These are phyloP conservation scores for Phaffia rhodozyma DNA, from an alignment of 1,284 basidiomycete genomes.

Conservation along the genomic window DNA sequence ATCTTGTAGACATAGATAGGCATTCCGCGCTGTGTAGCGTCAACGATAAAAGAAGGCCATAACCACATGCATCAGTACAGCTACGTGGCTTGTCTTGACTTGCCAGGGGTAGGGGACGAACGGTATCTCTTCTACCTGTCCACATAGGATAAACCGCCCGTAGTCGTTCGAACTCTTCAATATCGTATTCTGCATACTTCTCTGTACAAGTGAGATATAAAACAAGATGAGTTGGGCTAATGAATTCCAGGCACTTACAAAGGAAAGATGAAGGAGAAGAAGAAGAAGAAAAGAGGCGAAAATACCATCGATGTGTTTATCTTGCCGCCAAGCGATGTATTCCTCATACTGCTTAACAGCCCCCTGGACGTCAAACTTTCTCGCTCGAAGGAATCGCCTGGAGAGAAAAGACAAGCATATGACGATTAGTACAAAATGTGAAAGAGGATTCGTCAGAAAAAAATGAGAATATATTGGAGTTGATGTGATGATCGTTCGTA, in stretches of 20 bases:
- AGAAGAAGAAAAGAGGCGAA: too few species aligned
- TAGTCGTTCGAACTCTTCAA: constrained; percentile 13
- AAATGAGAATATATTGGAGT: background rate
- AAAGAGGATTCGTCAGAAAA: background rate
- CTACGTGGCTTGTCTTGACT: background rate
- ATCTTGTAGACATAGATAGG: constrained; percentile 20
- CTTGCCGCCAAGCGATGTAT: constrained; percentile 11
- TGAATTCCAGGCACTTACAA: too few species aligned
- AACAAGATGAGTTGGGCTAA: too few species aligned
- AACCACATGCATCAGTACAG: background rate
- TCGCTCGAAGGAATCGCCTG: constrained; percentile 18
- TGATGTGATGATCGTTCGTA: background rate
- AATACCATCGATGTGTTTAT: constrained; percentile 7
- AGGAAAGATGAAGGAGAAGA: too few species aligned
- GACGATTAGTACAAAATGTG: too few species aligned
- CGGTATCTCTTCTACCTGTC: constrained; percentile 9
- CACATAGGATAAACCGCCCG: constrained; percentile 17
- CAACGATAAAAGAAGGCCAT: background rate
- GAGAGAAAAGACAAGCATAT: background rate
- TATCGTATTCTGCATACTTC: constrained; percentile 10
- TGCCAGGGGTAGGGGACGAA: background rate
- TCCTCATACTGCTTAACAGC: constrained; percentile 15
- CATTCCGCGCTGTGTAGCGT: constrained; percentile 5
- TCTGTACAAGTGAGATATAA: background rate
- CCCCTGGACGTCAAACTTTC: constrained; percentile 16